phyloP scores from a whole-genome alignment of 2,329 filamentous ascomycete genomes.

The Periconia digitata region DNA sequence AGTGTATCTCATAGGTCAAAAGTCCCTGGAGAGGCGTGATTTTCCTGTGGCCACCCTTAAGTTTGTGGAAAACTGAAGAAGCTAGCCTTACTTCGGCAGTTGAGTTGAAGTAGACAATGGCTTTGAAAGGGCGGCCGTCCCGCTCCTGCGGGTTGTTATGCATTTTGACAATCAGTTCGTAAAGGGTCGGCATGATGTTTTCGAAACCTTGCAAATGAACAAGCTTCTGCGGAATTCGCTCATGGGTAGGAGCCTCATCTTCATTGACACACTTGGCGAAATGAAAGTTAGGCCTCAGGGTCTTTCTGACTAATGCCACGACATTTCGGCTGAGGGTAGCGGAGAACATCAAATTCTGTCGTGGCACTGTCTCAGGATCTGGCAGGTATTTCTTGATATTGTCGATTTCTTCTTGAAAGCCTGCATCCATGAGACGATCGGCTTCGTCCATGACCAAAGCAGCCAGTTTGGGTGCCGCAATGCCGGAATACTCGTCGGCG shows the following conservation, averaged over 20 bases:
- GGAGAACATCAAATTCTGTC: slow-evolving; percentile 94
- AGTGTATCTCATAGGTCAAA: slow-evolving; percentile 69
- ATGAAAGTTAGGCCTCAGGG: slow-evolving; percentile 81
- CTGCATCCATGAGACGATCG: slow-evolving; percentile 66
- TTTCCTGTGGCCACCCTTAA: slow-evolving; percentile 44
- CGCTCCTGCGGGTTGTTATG: slow-evolving; percentile 47
- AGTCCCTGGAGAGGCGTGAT: slow-evolving; percentile 30
- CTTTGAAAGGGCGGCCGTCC: slow-evolving; percentile 74
- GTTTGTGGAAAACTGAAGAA: slow-evolving; percentile 58
- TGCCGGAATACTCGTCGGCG: slow-evolving; percentile 62
- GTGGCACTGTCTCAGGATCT: slow-evolving; percentile 60
- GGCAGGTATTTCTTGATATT: slow-evolving; percentile 61
- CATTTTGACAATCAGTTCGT: slow-evolving; percentile 72
- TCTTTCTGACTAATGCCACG: slow-evolving; percentile 72
- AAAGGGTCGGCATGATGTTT: slow-evolving; percentile 73
- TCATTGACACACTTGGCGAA: slow-evolving; percentile 86
- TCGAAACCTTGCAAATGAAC: slow-evolving; percentile 69
- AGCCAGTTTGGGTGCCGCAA: slow-evolving; percentile 64
- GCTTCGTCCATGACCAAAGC: slow-evolving; percentile 67
- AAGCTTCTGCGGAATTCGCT: slow-evolving; percentile 77
- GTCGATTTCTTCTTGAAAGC: slow-evolving; percentile 53
- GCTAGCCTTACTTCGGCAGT: slow-evolving; percentile 72
- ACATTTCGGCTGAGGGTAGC: slow-evolving; percentile 88
- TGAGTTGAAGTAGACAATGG: slow-evolving; percentile 89
- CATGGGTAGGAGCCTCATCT: slow-evolving; percentile 82